Conservation (phyloP, 2,329 filamentous ascomycete genomes). For the Verticillium dahliae region DNA sequence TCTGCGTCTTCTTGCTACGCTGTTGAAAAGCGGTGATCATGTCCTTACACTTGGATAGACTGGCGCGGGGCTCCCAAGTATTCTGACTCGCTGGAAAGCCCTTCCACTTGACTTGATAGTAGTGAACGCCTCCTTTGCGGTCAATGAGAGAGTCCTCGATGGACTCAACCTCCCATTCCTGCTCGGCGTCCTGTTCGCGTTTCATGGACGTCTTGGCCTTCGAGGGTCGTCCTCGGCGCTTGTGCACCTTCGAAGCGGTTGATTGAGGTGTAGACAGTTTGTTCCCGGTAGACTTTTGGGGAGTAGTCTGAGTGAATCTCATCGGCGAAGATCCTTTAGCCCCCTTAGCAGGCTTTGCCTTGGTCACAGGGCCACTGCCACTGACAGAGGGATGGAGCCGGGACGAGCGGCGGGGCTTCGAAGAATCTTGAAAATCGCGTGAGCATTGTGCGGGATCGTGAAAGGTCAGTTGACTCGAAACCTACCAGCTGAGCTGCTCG, state of each 20-base stretch:
- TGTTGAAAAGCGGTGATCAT: slow-evolving; percentile 30
- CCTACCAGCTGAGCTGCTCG: background rate
- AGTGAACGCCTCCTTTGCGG: slow-evolving; percentile 25
- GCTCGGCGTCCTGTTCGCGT: slow-evolving; percentile 5
- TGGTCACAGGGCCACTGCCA: slow-evolving; percentile 10
- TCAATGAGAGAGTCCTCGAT: slow-evolving; percentile 36
- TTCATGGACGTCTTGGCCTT: slow-evolving; percentile 9
- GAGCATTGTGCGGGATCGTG: background rate
- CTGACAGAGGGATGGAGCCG: background rate
- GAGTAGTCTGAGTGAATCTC: background rate
- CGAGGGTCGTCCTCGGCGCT: background rate
- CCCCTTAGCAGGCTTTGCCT: background rate
- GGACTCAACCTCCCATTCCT: slow-evolving; percentile 40
- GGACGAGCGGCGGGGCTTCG: background rate
- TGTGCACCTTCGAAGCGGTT: background rate
- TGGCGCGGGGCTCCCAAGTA: slow-evolving; percentile 46
- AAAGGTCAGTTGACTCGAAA: background rate
- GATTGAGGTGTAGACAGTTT: background rate
- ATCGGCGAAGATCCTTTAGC: background rate
- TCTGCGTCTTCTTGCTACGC: slow-evolving; percentile 4
- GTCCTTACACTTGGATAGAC: slow-evolving; percentile 31
- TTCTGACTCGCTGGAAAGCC: slow-evolving; percentile 35
- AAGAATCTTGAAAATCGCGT: background rate
- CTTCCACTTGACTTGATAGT: slow-evolving; percentile 49
- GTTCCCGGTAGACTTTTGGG: background rate